A percentile compares a stretch with the other conserved stretches of the same genome.
Evolutionary conservation across 2,329 filamentous ascomycete genomes (phyloP).

Genomic region (Conoideocrella luteorostrata): DNA sequence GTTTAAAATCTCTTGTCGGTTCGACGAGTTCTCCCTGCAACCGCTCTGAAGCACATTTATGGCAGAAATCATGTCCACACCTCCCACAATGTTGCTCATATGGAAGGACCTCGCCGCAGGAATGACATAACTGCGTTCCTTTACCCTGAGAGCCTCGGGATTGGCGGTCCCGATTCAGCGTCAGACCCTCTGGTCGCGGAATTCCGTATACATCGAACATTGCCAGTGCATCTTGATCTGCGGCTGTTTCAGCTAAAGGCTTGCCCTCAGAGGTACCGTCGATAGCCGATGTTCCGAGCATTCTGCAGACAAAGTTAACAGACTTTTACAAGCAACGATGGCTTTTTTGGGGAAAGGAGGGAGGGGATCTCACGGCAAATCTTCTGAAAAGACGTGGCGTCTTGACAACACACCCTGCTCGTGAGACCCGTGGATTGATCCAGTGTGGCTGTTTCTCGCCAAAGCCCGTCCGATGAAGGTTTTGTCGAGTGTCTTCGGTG

Average conservation of each 20-base stretch:
- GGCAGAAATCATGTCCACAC: constrained; percentile 46
- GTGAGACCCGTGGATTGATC: constrained; percentile 1
- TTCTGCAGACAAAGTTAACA: constrained; percentile 2
- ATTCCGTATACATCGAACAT: constrained; percentile 42
- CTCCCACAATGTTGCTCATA: constrained; percentile 34
- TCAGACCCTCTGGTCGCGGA: constrained; percentile 39
- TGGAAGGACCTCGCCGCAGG: constrained; percentile 37
- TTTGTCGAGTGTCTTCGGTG: constrained; percentile 5
- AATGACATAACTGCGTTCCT: constrained; percentile 38
- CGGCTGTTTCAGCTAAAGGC: constrained; percentile 25
- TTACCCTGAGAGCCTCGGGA: constrained; percentile 16
- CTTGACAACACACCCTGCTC: not conserved
- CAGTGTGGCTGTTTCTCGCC: constrained; percentile 9
- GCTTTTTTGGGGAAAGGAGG: too few species aligned
- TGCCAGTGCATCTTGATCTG: constrained; percentile 36
- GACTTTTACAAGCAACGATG: not conserved
- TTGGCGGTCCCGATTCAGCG: constrained; percentile 27
- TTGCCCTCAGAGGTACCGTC: not conserved
- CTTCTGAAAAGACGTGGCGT: not conserved
- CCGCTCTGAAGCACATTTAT: constrained; percentile 37
- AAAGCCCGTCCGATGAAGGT: constrained; percentile 7
- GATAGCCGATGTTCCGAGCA: not conserved
- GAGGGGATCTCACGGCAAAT: too few species aligned
- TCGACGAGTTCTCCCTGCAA: not conserved
- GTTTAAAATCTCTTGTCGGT: not conserved